Percentiles rank a stretch among this genome's conserved stretches.
Evolutionary conservation across 441 rosid species (phyloP).

Genomic region (Pelargonium hybrid): DNA sequence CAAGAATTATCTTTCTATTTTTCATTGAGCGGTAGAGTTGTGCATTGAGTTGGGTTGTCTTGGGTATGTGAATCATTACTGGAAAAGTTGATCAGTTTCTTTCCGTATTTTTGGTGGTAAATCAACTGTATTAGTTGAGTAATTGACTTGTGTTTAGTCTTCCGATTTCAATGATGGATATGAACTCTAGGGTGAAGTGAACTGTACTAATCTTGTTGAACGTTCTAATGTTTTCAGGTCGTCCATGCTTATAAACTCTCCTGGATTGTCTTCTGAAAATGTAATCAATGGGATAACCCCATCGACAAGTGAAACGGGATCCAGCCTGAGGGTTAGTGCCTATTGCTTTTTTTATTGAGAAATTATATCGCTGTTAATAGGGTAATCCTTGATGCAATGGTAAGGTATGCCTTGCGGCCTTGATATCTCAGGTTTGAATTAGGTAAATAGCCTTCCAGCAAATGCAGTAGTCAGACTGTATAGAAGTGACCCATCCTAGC

Average conservation of each 20-base stretch:
- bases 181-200: background rate
- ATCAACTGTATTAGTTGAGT: background rate
- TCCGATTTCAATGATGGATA: background rate
- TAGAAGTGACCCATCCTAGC: no score
- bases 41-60: background rate
- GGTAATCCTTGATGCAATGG: background rate
- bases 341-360: background rate
- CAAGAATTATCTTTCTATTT: background rate
- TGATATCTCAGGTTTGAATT: no score
- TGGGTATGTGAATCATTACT: background rate
- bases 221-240: constrained; percentile 38
- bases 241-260: constrained; percentile 36
- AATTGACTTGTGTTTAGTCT: background rate
- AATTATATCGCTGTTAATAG: background rate
- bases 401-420: background rate
- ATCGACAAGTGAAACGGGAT: constrained; percentile 49
- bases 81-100: background rate
- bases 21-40: background rate
- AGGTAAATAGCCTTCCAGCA: no score
- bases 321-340: constrained; percentile 55
- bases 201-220: background rate
- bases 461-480: no score
- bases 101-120: background rate
- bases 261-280: constrained; percentile 56
- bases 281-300: constrained; percentile 53